phyloP scores from a whole-genome alignment of 2,329 filamentous ascomycete genomes.

The Penicillium sp. region DNA sequence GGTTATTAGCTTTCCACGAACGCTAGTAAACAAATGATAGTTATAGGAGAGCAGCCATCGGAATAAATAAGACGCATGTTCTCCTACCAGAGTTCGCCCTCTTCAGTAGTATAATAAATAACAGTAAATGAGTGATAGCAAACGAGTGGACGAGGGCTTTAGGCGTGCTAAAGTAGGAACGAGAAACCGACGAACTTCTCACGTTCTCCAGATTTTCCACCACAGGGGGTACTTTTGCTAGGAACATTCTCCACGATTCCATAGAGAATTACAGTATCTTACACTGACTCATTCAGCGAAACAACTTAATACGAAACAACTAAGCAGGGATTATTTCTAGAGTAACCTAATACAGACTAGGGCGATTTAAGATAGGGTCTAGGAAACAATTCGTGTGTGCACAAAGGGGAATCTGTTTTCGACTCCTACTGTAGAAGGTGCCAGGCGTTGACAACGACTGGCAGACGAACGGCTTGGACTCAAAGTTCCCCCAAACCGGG shows the following conservation, averaged over 20 bases:
- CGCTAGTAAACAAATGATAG: background rate
- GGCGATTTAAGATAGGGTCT: background rate
- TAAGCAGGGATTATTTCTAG: background rate
- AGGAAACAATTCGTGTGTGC: slow-evolving; percentile 1
- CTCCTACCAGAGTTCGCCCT: background rate
- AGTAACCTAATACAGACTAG: slow-evolving; percentile 3
- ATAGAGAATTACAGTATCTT: slow-evolving; percentile 2
- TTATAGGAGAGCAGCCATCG: background rate
- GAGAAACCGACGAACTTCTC: background rate
- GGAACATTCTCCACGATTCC: background rate
- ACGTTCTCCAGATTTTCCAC: background rate
- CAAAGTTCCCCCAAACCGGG: too few species aligned
- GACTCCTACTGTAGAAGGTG: background rate
- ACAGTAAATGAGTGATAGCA: background rate
- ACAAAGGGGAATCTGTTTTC: slow-evolving; percentile 6
- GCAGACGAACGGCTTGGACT: too few species aligned
- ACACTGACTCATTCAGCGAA: background rate
- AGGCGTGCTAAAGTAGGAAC: background rate
- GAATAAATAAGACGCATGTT: background rate
- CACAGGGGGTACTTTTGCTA: background rate
- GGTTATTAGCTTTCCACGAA: background rate
- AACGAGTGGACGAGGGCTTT: background rate
- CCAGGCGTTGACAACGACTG: too few species aligned
- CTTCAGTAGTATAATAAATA: background rate
- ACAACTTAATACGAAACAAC: background rate